Conservation (phyloP, 2,329 filamentous ascomycete genomes). For the Clarireedia hainanense region DNA sequence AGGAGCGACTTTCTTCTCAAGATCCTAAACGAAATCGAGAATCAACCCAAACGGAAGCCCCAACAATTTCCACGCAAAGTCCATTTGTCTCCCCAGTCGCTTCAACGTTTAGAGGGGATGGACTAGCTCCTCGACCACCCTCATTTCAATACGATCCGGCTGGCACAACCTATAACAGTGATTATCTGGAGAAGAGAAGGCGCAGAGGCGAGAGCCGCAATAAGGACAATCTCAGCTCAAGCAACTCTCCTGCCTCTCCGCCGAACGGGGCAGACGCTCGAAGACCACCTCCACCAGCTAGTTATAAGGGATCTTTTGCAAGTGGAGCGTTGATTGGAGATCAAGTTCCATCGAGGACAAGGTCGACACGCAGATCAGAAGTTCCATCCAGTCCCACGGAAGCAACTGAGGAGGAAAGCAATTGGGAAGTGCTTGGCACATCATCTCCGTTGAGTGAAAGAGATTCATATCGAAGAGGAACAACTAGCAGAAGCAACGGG, state of each 20-base stretch:
- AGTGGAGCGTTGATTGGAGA: constrained; percentile 30
- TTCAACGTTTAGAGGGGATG: constrained; percentile 42
- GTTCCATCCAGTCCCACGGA: constrained; percentile 18
- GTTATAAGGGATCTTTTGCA: constrained; percentile 44
- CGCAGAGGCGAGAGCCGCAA: constrained; percentile 35
- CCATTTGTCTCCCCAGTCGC: constrained; percentile 48
- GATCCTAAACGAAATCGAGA: constrained; percentile 25
- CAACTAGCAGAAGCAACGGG: constrained; percentile 16
- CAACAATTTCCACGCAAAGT: constrained; percentile 51
- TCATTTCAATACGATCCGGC: constrained; percentile 42
- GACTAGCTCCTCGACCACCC: constrained; percentile 51
- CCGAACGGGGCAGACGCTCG: constrained; percentile 55
- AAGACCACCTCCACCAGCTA: constrained; percentile 45
- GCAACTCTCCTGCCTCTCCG: constrained; percentile 23
- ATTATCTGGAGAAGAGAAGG: constrained; percentile 37
- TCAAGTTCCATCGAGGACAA: constrained; percentile 24
- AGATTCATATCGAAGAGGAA: background rate
- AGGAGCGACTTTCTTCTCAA: constrained; percentile 33
- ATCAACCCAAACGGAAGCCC: constrained; percentile 50
- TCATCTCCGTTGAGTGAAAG: constrained; percentile 9
- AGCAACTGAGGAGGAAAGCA: constrained; percentile 18
- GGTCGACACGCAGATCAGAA: constrained; percentile 27
- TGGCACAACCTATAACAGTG: constrained; percentile 29
- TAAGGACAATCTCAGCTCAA: constrained; percentile 34
- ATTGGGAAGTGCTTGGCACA: constrained; percentile 13